Conservation (phyloP, 352 stramenopile genomes). For the Globisporangium sylvaticum region DNA sequence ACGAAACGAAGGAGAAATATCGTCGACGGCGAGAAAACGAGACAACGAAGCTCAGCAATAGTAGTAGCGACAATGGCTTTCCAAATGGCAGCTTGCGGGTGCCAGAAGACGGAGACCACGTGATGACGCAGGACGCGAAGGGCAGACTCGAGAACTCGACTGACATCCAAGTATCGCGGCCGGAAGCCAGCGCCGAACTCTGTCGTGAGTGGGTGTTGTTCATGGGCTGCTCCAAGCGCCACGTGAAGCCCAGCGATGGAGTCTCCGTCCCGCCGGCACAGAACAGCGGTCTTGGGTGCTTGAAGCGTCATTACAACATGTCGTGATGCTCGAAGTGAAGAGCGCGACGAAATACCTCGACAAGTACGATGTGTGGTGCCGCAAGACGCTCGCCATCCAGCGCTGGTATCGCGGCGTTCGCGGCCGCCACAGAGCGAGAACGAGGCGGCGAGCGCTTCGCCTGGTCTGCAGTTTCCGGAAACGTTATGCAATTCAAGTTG, state of each 20-base stretch:
- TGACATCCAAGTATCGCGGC: conserved; percentile 37
- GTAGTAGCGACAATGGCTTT: background rate
- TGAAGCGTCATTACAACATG: conserved; percentile 75
- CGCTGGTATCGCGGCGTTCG: conserved; percentile 55
- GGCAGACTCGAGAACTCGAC: conserved; percentile 4
- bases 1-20: conserved; percentile 46
- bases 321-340: conserved; percentile 69
- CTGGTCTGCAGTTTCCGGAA: conserved; percentile 26
- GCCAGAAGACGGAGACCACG: conserved; percentile 30
- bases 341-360: conserved; percentile 47
- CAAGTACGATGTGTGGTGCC: conserved; percentile 68
- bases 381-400: conserved; percentile 38
- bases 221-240: conserved; percentile 36
- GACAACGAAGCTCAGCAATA: background rate
- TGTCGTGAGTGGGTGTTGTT: conserved; percentile 79
- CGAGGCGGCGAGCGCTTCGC: conserved; percentile 27
- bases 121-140: conserved; percentile 42
- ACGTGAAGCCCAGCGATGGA: background rate
- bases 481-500: conserved; percentile 29
- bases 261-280: conserved; percentile 9
- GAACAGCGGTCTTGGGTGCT: conserved; percentile 43
- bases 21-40: conserved; percentile 26
- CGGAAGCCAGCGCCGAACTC: conserved; percentile 35
- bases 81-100: conserved; percentile 5
- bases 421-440: conserved; percentile 26